A percentile compares a stretch with the other conserved stretches of the same genome.
These are phyloP conservation scores for Clausena lansium DNA, from an alignment of 345 rosid species.

Conservation along the genomic window DNA sequence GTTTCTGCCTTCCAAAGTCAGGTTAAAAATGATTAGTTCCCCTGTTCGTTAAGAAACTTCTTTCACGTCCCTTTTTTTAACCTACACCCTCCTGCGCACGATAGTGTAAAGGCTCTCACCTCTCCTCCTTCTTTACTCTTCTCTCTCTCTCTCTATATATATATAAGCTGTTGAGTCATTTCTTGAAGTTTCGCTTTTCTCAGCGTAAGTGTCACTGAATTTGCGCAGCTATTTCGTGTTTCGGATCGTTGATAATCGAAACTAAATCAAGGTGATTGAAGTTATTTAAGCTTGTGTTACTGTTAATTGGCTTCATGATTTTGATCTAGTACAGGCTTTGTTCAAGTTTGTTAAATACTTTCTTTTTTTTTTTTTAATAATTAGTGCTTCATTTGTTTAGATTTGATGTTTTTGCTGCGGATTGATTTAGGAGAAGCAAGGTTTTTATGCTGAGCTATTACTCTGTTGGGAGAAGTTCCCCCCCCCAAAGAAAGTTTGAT, in stretches of 20 bases:
- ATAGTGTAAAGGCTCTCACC: neutral
- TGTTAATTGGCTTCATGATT: neutral
- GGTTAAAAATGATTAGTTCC: neutral
- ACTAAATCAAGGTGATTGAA: neutral
- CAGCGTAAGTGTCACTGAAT: neutral
- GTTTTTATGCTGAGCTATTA: neutral
- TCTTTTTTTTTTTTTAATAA: neutral
- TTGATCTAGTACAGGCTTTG: neutral
- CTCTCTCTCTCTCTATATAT: neutral
- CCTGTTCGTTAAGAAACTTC: neutral
- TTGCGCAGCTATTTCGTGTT: neutral
- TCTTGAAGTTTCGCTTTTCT: neutral
- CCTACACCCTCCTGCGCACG: neutral
- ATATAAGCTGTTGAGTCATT: neutral
- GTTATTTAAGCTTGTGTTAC: neutral
- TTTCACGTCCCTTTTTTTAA: neutral
- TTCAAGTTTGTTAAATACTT: neutral
- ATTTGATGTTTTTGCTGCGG: neutral
- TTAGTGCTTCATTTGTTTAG: slow-evolving; percentile 7
- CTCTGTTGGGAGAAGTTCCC: neutral
- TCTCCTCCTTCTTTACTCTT: too few relatives aligned
- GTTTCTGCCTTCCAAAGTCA: neutral
- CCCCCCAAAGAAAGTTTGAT: too few relatives aligned
- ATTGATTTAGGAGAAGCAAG: neutral
- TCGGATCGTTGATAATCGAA: slow-evolving; percentile 7